Base-by-base conservation (phyloP, 192 early-diverging fungal species). In the Rhizophlyctis rosea region DNA sequence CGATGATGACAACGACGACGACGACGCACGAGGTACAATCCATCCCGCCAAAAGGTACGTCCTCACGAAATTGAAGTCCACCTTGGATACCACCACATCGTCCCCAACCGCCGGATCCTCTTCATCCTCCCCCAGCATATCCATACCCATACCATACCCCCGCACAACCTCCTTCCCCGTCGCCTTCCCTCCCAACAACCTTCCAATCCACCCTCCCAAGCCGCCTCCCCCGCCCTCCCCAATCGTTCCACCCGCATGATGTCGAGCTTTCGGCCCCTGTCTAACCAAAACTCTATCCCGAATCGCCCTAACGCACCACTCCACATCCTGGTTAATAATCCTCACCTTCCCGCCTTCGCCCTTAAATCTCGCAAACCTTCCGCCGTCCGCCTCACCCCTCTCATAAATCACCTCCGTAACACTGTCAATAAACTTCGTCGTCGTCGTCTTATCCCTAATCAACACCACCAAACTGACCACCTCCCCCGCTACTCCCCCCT, bases 11-110 rank as follows among this genome's bases (percentile, higher is more conserved):
- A 3, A 2, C 3, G 53, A 34, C n/a, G 64, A 31, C 1, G 5
- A 21, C 28, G 24, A 18, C 11, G 56, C 23, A 34, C 72, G 67
- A 2, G 67, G 72, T 18, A 74, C 56, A 47, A 74, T 61, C 35
- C 74, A 76, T 11, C 76, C 75, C 32, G 62, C 74, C 23, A 72
- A 65, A n/a, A 79, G 59, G 50, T 81, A 81, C 14, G 68, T 57
- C 58, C 72, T 73, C 3, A 81, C 23, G 30, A 74, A 70, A 50
- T 74, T 69, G n/a, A n/a, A n/a, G n/a, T n/a, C n/a, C n/a, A n/a
- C n/a, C n/a, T n/a, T n/a, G 35, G 61, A 49, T 11, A 76, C 30
- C 21, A 59, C 32, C n/a, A 51, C 64, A 5, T 31, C 32, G 31
- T 50, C 66, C 25, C 49, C n/a, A 3, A 67, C 54, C 23, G 71